phyloP scores from a whole-genome alignment of 441 rosid species.

The Croton laevigatus region DNA sequence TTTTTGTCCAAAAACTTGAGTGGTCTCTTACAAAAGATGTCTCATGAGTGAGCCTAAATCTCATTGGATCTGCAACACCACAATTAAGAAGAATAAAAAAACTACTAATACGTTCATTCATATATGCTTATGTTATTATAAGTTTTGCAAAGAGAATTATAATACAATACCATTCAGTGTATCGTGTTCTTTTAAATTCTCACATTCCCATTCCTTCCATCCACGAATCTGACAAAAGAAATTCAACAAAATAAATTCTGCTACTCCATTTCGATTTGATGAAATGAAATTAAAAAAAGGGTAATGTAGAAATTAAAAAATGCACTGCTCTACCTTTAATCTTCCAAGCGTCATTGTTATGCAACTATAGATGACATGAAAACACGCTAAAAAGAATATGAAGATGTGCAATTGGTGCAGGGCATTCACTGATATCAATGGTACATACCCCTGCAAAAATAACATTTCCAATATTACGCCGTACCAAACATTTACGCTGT shows the following conservation, averaged over 20 bases:
- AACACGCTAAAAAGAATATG: conserved; percentile 88
- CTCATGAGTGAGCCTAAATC: conserved; percentile 92
- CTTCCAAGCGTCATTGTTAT: conserved; percentile 83
- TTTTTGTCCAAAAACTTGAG: conserved; percentile 50
- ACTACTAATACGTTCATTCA: neutral
- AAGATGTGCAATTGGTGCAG: conserved; percentile 90
- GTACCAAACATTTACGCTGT: too few species aligned
- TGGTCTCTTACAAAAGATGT: conserved; percentile 81
- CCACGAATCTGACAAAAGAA: conserved; percentile 64
- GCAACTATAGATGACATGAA: conserved; percentile 78
- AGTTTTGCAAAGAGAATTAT: too few species aligned
- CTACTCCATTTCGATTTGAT: neutral
- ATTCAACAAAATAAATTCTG: neutral
- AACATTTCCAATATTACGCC: conserved; percentile 7
- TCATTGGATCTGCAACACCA: conserved; percentile 54
- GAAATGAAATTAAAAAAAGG: neutral
- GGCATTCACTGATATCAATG: conserved; percentile 70
- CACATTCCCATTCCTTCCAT: conserved; percentile 66
- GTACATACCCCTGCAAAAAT: conserved; percentile 45
- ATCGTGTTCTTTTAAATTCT: conserved; percentile 37
- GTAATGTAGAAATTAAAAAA: neutral
- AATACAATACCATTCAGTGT: conserved; percentile 43
- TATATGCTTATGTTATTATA: too few species aligned
- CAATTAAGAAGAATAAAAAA: neutral
- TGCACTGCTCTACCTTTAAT: conserved; percentile 52